Conservation (phyloP, 2,329 filamentous ascomycete species). For the Aspergillus tamarii region DNA sequence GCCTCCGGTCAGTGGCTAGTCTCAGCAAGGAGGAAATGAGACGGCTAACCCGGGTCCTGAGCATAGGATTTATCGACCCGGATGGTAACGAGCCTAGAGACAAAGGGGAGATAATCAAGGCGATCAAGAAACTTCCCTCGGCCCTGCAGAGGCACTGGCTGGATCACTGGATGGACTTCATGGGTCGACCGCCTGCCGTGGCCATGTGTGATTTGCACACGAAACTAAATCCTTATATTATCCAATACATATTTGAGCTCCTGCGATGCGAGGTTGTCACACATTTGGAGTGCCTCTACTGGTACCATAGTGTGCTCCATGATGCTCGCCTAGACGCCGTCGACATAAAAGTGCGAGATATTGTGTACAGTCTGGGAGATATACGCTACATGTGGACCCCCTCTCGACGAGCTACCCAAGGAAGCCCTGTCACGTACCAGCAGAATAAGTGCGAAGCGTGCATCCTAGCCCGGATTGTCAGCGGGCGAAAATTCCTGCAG, state of each 20-base stretch:
- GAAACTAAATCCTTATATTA: slow-evolving; percentile 28
- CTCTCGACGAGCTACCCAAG: slow-evolving; percentile 13
- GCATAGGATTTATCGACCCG: slow-evolving; percentile 21
- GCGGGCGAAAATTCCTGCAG: slow-evolving; percentile 28
- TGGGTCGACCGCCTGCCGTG: slow-evolving; percentile 20
- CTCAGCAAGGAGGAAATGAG: slow-evolving; percentile 24
- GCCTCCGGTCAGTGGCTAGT: slow-evolving; percentile 23
- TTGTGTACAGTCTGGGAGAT: slow-evolving; percentile 25
- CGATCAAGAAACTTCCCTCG: slow-evolving; percentile 17
- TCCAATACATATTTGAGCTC: slow-evolving; percentile 23
- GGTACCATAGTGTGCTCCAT: slow-evolving; percentile 20
- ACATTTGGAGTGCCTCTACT: slow-evolving; percentile 25
- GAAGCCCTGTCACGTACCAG: slow-evolving; percentile 22
- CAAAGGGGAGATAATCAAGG: slow-evolving; percentile 8
- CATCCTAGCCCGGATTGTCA: slow-evolving; percentile 37
- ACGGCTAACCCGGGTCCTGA: slow-evolving; percentile 27
- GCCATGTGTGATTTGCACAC: slow-evolving; percentile 28
- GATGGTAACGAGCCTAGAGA: background rate
- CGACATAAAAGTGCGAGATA: slow-evolving; percentile 12
- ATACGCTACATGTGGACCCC: slow-evolving; percentile 38
- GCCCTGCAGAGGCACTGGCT: slow-evolving; percentile 15
- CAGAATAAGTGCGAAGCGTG: slow-evolving; percentile 42
- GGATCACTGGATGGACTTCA: slow-evolving; percentile 22
- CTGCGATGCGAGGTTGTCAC: slow-evolving; percentile 29
- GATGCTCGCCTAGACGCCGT: slow-evolving; percentile 6